A percentile compares a stretch with the other conserved stretches of the same genome.
These are phyloP conservation scores for Dendrocalamus sinicus DNA, from an alignment of 176 grass and related monocot genomes.

Conservation along the genomic window DNA sequence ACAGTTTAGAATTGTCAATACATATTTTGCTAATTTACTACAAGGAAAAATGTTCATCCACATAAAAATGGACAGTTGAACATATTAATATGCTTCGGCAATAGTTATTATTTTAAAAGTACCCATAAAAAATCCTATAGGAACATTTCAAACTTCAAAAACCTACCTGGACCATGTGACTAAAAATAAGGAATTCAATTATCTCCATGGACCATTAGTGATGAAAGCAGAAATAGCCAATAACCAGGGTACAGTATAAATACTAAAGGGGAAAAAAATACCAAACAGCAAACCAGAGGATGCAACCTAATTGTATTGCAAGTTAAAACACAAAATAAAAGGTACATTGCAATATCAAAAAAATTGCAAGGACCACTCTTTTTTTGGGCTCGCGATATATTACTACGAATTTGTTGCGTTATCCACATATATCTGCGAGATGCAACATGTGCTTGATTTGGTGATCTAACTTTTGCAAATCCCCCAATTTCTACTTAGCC, in stretches of 20 bases:
- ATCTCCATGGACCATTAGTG: background rate
- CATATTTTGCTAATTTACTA: background rate
- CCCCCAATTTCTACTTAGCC: background rate
- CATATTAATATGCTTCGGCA: background rate
- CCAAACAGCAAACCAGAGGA: background rate
- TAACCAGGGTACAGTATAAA: slow-evolving; percentile 10
- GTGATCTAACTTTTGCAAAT: background rate
- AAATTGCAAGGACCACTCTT: background rate
- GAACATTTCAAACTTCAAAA: slow-evolving; percentile 25
- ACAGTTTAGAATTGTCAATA: slow-evolving; percentile 5
- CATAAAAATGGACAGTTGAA: background rate
- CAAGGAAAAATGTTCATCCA: background rate
- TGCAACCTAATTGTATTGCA: background rate
- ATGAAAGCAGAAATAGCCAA: slow-evolving; percentile 23
- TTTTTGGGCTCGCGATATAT: background rate
- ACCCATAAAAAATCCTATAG: background rate
- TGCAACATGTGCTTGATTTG: background rate
- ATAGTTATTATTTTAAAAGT: background rate
- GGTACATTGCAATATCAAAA: background rate
- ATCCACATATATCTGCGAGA: background rate
- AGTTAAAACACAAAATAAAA: background rate
- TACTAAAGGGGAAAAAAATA: background rate
- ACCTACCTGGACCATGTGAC: background rate
- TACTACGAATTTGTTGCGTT: background rate
- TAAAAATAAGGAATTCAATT: background rate